These are phyloP conservation scores for Zygoascus biomembranicola DNA, from an alignment of 805 yeast species.

Conservation along the genomic window DNA sequence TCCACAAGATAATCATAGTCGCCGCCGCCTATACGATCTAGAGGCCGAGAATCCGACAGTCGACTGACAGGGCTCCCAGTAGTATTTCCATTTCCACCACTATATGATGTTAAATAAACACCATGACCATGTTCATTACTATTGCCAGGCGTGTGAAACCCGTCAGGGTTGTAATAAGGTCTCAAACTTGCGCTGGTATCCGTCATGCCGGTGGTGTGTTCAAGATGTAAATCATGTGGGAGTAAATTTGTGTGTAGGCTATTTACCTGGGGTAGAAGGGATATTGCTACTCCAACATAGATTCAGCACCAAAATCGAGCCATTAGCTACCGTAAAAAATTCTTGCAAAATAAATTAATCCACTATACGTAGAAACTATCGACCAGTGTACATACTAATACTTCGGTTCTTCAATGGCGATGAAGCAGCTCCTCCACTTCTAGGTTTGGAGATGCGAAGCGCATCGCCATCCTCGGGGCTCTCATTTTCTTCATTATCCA, in stretches of 20 bases:
- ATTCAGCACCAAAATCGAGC: too few species aligned
- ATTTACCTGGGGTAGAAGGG: too few species aligned
- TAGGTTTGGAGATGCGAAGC: background rate
- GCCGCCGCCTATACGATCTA: background rate
- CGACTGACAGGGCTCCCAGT: background rate
- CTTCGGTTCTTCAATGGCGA: slow-evolving; percentile 1
- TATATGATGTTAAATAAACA: slow-evolving; percentile 7
- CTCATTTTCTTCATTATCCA: slow-evolving; percentile 3
- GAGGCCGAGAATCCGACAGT: background rate
- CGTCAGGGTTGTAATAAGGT: slow-evolving; percentile 64
- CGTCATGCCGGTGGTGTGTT: background rate
- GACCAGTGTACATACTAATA: background rate
- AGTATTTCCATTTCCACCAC: background rate
- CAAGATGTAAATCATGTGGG: background rate
- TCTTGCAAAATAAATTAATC: too few species aligned
- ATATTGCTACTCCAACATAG: too few species aligned
- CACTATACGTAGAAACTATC: background rate
- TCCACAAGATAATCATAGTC: slow-evolving; percentile 40
- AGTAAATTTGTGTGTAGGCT: background rate
- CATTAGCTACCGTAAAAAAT: background rate
- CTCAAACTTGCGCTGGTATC: slow-evolving; percentile 30
- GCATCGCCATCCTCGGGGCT: background rate
- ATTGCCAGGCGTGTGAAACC: slow-evolving; percentile 42
- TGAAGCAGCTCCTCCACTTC: background rate
- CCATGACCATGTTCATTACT: slow-evolving; percentile 19